Evolutionary conservation across 176 grass and related monocot genomes (phyloP), one percentile per base, ranked within the genome.

Genomic region (Ampelocalamus luodianensis): DNA sequence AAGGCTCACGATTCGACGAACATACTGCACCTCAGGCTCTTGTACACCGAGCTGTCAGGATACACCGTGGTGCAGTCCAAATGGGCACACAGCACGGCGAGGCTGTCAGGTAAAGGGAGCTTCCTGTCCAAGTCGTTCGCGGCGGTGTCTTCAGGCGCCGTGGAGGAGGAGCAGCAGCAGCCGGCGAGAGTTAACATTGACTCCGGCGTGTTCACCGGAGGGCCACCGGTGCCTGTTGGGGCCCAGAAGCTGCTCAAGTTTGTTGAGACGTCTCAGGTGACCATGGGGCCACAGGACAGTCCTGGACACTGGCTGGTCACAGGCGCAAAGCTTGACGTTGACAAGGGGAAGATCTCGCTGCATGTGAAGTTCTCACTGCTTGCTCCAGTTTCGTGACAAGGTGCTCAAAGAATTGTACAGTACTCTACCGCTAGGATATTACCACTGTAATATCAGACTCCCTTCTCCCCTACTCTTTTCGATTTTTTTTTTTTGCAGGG

Each of bases 261-360:
- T 75, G 93, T 98, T 0, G 91, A 95, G 36, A 95, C 91, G 4
- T 85, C 87, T 59, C 89, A 95, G 61, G 71, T 98, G 1, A 92
- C 87, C 72, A 93, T 85, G 89, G 96, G 90, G 5, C 88, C 93
- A 0, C 93, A 95, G 82, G 89, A 98, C n/a, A 75, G 50, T 3
- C 96, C 96, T 24, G 96, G 96, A 1, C 61, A 95, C 74, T 98
- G 96, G 96, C 79, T 98, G n/a, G 91, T 90, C 79, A 98, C 93
- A 9, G 96, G 96, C 0, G 96, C 91, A 58, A 95, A 92, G 83
- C 87, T 98, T 26, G 81, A 94, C 38, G 86, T 92, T 6, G 91
- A 91, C 24, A 98, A 93, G 71, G 89, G 93, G 62, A 98, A 84
- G 93, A 95, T 98, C 67, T 89, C 79, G 18, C 88, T 98, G 34